Conservation (phyloP, 768 basidiomycete species). For the Pulveroboletus sp. region DNA sequence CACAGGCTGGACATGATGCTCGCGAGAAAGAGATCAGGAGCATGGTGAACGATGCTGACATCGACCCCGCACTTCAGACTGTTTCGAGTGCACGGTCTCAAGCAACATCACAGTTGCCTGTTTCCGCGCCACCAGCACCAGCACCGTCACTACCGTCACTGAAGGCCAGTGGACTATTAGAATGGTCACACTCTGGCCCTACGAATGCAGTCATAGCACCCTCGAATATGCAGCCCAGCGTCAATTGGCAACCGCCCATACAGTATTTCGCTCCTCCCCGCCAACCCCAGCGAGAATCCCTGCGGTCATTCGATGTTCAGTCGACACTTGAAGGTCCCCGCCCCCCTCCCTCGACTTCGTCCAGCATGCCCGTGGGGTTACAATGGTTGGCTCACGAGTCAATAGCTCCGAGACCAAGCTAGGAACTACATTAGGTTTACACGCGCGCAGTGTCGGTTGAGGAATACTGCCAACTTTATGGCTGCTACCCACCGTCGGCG, state of each 20-base stretch:
- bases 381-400: conserved; percentile 66
- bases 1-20: conserved; percentile 16
- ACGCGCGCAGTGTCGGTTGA: not conserved
- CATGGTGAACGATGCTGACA: conserved; percentile 23
- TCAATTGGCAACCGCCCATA: conserved; percentile 20
- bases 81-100: conserved; percentile 19
- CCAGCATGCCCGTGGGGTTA: conserved; percentile 61
- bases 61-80: conserved; percentile 30
- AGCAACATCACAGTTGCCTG: conserved; percentile 12
- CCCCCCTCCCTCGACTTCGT: conserved; percentile 14
- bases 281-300: conserved; percentile 17
- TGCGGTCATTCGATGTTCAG: conserved; percentile 14
- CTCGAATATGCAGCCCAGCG: conserved; percentile 6
- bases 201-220: conserved; percentile 19
- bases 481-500: not conserved
- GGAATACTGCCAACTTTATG: not conserved
- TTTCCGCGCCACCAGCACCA: conserved; percentile 19
- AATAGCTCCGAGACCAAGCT: conserved; percentile 28
- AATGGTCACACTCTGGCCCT: conserved; percentile 46
- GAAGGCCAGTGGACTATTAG: conserved; percentile 69
- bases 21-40: conserved; percentile 27
- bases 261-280: conserved; percentile 22
- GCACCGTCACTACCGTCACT: conserved; percentile 62
- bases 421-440: conserved; percentile 2
- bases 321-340: conserved; percentile 14